A percentile compares a stretch with the other conserved stretches of the same genome.
Conservation (phyloP, 768 basidiomycete species). For the Lactarius tabidus region DNA sequence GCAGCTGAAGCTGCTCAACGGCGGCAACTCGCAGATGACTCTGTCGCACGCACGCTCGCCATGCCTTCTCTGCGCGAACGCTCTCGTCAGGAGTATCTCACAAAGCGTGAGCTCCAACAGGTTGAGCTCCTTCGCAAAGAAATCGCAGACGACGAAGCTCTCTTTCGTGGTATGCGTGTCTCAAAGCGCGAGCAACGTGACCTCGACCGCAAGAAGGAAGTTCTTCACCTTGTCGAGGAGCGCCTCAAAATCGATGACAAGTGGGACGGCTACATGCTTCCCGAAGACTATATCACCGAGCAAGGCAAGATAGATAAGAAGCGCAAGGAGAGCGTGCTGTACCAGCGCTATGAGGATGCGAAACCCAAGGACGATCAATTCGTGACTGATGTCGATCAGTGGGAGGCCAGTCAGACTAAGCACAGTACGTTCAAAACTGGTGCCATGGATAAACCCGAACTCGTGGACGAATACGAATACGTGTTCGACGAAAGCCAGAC, state of each 20-base stretch:
- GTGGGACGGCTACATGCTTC: slow-evolving; percentile 92
- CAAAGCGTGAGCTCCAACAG: slow-evolving; percentile 94
- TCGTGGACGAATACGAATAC: slow-evolving; percentile 89
- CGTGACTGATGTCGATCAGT: slow-evolving; percentile 95
- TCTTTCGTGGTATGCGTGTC: slow-evolving; percentile 88
- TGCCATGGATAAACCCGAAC: slow-evolving; percentile 81
- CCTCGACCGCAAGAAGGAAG: slow-evolving; percentile 88
- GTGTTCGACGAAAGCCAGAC: slow-evolving; percentile 98
- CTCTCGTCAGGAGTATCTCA: slow-evolving; percentile 93
- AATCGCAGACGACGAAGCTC: slow-evolving; percentile 88
- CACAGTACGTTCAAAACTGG: slow-evolving; percentile 89
- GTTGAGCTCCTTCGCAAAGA: slow-evolving; percentile 90
- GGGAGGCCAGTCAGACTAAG: slow-evolving; percentile 89
- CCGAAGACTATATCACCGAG: slow-evolving; percentile 97
- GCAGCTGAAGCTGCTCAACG: slow-evolving; percentile 82
- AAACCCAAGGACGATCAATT: slow-evolving; percentile 92
- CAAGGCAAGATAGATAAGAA: slow-evolving; percentile 98
- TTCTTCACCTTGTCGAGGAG: slow-evolving; percentile 89
- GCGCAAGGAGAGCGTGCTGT: slow-evolving; percentile 88
- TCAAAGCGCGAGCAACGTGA: slow-evolving; percentile 78
- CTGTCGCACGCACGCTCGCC: slow-evolving; percentile 42
- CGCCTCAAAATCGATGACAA: slow-evolving; percentile 92
- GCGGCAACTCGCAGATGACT: slow-evolving; percentile 69
- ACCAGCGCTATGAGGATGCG: slow-evolving; percentile 92
- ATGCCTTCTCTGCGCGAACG: slow-evolving; percentile 78